Base-by-base conservation (phyloP, 805 yeast genomes). In the Candida caryicola region DNA sequence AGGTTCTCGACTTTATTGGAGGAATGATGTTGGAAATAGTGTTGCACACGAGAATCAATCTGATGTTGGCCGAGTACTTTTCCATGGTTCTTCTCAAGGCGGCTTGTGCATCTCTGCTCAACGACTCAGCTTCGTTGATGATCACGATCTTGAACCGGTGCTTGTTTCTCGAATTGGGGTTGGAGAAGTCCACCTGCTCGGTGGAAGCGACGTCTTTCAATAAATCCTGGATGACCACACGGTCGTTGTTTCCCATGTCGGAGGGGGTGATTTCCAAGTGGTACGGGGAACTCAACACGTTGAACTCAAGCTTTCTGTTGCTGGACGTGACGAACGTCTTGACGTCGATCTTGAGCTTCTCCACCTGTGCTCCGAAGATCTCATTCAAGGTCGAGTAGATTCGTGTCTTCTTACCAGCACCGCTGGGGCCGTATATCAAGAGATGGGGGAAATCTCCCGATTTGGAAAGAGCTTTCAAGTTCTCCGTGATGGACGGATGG, bases 31-130 rank as follows among this genome's bases (percentile, higher is more conserved):
- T 86, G 16, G 96, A 86, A 17, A 95, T 86, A 2, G 96, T 79
- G 56, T 88, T 91, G 50, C 96, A 86, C 15, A 93, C 73, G 66
- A 93, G 66, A 25, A 93, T 77, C 45, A 93, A 68, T 44, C 99
- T 76, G 49, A 93, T 79, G 55, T 88, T 90, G 17, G 83, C 74
- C 1, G 97, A 86, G 61, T 88, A 90, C 58, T 88, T 90, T 57
- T 90, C 97, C 96, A 90, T 90, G 1, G 96, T 90, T 62, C 97
- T 76, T 74, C 97, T 80, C 44, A 90, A 67, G 0, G 97, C 97
- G 3, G 96, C 95, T 57, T 90, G 97, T 0, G 97, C 97, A 59
- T 90, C 97, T 61, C 95, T 76, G 15, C 89, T 82, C 45, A 90
- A 69, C 5, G 87, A 77, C 47, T 90, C 96, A 0, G 96, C 96